phyloP scores from a whole-genome alignment of 75 land plant species.

The Selaginella tamariscina region DNA sequence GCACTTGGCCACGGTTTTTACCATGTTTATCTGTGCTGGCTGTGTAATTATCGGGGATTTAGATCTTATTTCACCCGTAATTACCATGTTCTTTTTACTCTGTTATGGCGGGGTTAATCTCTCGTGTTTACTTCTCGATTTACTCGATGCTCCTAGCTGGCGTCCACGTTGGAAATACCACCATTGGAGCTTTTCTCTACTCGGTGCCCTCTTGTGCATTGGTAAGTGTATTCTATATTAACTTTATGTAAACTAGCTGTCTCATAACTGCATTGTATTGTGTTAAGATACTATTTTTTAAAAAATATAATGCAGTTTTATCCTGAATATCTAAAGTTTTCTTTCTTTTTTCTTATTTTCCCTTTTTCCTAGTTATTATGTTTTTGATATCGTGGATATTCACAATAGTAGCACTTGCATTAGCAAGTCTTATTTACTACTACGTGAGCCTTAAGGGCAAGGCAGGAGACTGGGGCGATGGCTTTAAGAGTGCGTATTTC shows the following conservation, averaged over 20 bases:
- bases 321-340: too few species aligned
- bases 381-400: slow-evolving; percentile 96
- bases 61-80: slow-evolving; percentile 92
- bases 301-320: too few species aligned
- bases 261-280: too few species aligned
- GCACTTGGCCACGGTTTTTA: slow-evolving; percentile 78
- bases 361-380: slow-evolving; percentile 79
- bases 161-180: slow-evolving; percentile 98
- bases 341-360: background rate
- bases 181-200: slow-evolving; percentile 95
- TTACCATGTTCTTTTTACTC: slow-evolving; percentile 94
- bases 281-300: too few species aligned
- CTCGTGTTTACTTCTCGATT: slow-evolving; percentile 90
- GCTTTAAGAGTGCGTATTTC: slow-evolving; percentile 99
- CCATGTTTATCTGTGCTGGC: slow-evolving; percentile 69
- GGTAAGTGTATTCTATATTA: slow-evolving; percentile 29
- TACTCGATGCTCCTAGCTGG: slow-evolving; percentile 99
- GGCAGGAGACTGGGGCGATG: slow-evolving; percentile 99
- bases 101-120: slow-evolving; percentile 96
- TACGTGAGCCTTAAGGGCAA: slow-evolving; percentile 96
- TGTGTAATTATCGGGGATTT: slow-evolving; percentile 91
- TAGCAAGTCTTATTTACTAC: slow-evolving; percentile 88
- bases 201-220: slow-evolving; percentile 78
- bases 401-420: slow-evolving; percentile 80
- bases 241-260: too few species aligned